Percentiles rank a stretch among this genome's conserved stretches.
These are phyloP conservation scores for Diaporthe capsici DNA, from an alignment of 2,329 filamentous ascomycete genomes.

Conservation along the genomic window DNA sequence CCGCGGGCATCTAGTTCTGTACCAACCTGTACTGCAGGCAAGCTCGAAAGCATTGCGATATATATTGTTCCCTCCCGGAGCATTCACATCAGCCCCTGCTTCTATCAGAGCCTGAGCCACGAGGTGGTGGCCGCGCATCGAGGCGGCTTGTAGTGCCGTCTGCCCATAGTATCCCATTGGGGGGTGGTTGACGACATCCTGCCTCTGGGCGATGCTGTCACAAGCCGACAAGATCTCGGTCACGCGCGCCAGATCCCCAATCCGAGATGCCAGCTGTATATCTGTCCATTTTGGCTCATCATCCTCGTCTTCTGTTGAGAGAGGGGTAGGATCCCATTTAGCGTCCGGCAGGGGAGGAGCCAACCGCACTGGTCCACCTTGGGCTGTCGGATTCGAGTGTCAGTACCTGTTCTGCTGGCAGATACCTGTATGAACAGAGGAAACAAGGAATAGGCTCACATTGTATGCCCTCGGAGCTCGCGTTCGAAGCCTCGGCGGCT, in stretches of 20 bases:
- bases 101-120: constrained; percentile 49
- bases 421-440: background rate
- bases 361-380: background rate
- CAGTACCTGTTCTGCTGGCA: background rate
- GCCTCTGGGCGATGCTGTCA: constrained; percentile 45
- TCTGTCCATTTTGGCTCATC: constrained; percentile 49
- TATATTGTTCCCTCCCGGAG: constrained; percentile 52
- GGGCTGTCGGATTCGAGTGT: background rate
- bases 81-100: constrained; percentile 52
- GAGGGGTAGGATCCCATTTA: constrained; percentile 33
- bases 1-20: background rate
- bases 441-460: background rate
- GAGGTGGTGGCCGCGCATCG: constrained; percentile 46
- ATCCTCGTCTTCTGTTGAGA: constrained; percentile 21
- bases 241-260: constrained; percentile 49
- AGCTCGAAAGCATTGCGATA: constrained; percentile 57
- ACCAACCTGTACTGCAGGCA: constrained; percentile 49
- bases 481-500: background rate
- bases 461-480: background rate
- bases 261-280: constrained; percentile 52
- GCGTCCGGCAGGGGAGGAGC: constrained; percentile 26
- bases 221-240: constrained; percentile 44
- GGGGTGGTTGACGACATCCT: constrained; percentile 47
- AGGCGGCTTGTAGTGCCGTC: constrained; percentile 55
- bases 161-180: constrained; percentile 53